Percentiles rank a stretch among this genome's conserved stretches.
phyloP scores from a whole-genome alignment of 1,139 yeast species.

The Candida sp. region DNA sequence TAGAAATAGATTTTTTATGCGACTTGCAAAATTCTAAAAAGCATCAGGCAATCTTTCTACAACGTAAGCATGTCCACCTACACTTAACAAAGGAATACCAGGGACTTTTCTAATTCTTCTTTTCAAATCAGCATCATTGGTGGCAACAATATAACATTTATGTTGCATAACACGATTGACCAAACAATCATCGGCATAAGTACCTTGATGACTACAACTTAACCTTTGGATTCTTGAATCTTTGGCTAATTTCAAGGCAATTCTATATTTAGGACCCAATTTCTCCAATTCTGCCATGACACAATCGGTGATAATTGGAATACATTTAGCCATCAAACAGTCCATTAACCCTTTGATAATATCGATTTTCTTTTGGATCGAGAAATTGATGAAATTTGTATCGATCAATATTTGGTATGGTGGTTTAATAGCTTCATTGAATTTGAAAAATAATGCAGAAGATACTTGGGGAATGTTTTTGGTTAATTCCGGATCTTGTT shows the following conservation, averaged over 20 bases:
- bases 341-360: slow-evolving; percentile 96
- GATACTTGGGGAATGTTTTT: slow-evolving; percentile 91
- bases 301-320: slow-evolving; percentile 94
- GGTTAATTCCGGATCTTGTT: slow-evolving; percentile 77
- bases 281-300: slow-evolving; percentile 98
- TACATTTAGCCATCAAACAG: slow-evolving; percentile 88
- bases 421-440: slow-evolving; percentile 89
- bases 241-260: slow-evolving; percentile 87
- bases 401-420: slow-evolving; percentile 95
- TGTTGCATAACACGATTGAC: slow-evolving; percentile 93
- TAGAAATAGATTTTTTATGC: too few relatives aligned
- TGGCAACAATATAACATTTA: slow-evolving; percentile 95
- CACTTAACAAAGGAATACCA: slow-evolving; percentile 96
- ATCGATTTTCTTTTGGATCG: slow-evolving; percentile 93
- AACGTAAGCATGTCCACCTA: slow-evolving; percentile 88
- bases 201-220: slow-evolving; percentile 90
- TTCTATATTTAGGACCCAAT: slow-evolving; percentile 89
- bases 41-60: slow-evolving; percentile 95
- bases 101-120: slow-evolving; percentile 94
- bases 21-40: slow-evolving; percentile 57
- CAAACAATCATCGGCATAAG: slow-evolving; percentile 97
- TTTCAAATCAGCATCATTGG: slow-evolving; percentile 97
- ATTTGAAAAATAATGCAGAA: slow-evolving; percentile 92
- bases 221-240: slow-evolving; percentile 89
- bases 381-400: slow-evolving; percentile 94